Conservation (phyloP, 768 basidiomycete species). For the Mycena latifolia region DNA sequence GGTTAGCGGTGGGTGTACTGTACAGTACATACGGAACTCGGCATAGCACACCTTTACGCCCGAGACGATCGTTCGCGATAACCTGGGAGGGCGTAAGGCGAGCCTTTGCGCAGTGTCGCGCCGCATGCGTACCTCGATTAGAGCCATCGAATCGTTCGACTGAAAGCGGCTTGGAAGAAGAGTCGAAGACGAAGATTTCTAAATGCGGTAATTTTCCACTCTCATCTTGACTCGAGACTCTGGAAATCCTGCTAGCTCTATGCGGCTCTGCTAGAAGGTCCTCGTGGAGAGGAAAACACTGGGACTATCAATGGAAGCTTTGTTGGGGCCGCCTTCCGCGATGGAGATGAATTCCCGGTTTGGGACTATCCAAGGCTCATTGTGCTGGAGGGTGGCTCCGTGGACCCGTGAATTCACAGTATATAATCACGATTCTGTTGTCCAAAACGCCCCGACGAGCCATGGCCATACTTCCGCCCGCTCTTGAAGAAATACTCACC, state of each 20-base stretch:
- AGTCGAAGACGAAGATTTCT: neutral
- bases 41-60: constrained; percentile 81
- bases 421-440: neutral
- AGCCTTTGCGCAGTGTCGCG: neutral
- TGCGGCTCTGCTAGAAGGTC: too few relatives aligned
- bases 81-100: constrained; percentile 60
- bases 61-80: constrained; percentile 96
- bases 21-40: neutral
- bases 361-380: neutral
- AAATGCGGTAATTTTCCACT: neutral
- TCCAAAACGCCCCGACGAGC: neutral
- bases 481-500: neutral
- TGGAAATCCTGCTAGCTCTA: too few relatives aligned
- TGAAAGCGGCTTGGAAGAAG: neutral
- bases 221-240: neutral
- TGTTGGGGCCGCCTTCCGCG: too few relatives aligned
- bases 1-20: neutral
- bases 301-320: too few relatives aligned
- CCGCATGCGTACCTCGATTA: constrained; percentile 64
- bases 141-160: constrained; percentile 58
- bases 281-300: too few relatives aligned
- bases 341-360: neutral
- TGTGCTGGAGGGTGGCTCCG: neutral
- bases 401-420: too few relatives aligned
- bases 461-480: neutral